Base-by-base conservation (phyloP, 78 protist genomes). In the Dictyostelium purpureum region DNA sequence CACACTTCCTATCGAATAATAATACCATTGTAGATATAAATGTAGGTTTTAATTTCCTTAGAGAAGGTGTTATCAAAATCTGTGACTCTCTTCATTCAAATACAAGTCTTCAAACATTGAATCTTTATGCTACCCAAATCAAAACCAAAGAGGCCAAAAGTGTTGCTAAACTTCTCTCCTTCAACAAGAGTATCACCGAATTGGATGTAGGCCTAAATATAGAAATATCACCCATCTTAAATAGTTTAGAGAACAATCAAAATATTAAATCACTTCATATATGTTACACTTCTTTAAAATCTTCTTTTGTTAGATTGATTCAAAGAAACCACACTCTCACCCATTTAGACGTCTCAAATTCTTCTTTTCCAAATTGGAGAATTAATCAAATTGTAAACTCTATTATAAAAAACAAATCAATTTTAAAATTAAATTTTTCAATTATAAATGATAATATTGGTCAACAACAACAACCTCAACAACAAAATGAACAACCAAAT, bases 61-160 rank as follows among this genome's bases (percentile, higher is more conserved):
- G 24, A n/a, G 75, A 37, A 19, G 89, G 89, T 38, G 69, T 80
- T 42, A 26, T 21, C 18, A 51, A 51, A n/a, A 80, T 80, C 37
- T 80, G 89, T 38, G 47, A 80, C 4, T 49, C 79, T 2, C 56
- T 80, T 2, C 49, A 65, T 18, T 35, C 4, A 1, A 80, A 80
- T 49, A 49, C 14, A 6, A 33, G 51, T 4, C 24, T 80, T 7
- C 18, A 43, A 9, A 21, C 26, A 10, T 31, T 80, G 0, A 67
- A 65, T 51, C 49, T 80, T 0, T 66, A 51, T 49, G 89, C 89
- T 14, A 80, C 89, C 24, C 89, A 80, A 65, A 80, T 80, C 14
- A 19, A 67, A n/a, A 51, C 19, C 1, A 61, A 65, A 28, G 89
- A 80, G 9, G 65, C 78, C 1, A 80, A 80, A 24, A 35, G 65